Percentiles rank a stretch among this genome's conserved stretches.
Evolutionary conservation across 2,329 filamentous ascomycete species (phyloP).

Genomic region (Penicillium sp.): DNA sequence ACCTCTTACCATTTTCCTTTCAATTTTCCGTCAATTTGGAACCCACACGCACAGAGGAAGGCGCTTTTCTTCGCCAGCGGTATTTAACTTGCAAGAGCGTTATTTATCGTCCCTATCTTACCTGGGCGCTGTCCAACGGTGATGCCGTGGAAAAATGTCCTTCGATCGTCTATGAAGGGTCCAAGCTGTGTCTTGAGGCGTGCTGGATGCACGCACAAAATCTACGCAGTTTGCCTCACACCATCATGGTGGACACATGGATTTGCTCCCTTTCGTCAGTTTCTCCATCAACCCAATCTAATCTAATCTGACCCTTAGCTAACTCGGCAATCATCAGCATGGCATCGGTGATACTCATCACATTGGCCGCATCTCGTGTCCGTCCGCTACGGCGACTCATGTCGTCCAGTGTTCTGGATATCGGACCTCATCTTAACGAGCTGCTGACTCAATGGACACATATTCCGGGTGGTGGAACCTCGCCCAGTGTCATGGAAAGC

Average conservation of each 20-base stretch:
- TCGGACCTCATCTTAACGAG: conserved; percentile 52
- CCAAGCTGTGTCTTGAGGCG: conserved; percentile 55
- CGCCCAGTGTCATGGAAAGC: conserved; percentile 57
- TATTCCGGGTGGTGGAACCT: conserved; percentile 46
- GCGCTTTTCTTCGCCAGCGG: conserved; percentile 57
- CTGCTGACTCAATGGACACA: conserved; percentile 53
- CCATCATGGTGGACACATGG: conserved; percentile 61
- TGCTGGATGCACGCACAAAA: conserved; percentile 59
- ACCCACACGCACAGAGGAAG: conserved; percentile 48
- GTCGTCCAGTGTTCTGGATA: conserved; percentile 45
- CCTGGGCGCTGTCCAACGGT: conserved; percentile 56
- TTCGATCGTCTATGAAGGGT: conserved; percentile 49
- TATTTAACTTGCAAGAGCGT: conserved; percentile 61
- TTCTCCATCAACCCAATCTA: background rate
- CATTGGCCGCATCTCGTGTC: conserved; percentile 55
- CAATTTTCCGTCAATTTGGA: conserved; percentile 43
- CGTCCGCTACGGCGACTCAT: conserved; percentile 50
- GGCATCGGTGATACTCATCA: conserved; percentile 58
- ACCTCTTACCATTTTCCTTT: conserved; percentile 38
- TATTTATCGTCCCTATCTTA: conserved; percentile 60
- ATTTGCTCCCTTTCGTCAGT: conserved; percentile 60
- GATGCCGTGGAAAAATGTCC: conserved; percentile 35
- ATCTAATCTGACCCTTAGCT: background rate
- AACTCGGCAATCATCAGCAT: conserved; percentile 46
- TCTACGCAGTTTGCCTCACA: conserved; percentile 56